A percentile compares a stretch with the other conserved stretches of the same genome.
Conservation (phyloP, 176 grass and related monocot genomes). For the Luzula sylvatica region DNA sequence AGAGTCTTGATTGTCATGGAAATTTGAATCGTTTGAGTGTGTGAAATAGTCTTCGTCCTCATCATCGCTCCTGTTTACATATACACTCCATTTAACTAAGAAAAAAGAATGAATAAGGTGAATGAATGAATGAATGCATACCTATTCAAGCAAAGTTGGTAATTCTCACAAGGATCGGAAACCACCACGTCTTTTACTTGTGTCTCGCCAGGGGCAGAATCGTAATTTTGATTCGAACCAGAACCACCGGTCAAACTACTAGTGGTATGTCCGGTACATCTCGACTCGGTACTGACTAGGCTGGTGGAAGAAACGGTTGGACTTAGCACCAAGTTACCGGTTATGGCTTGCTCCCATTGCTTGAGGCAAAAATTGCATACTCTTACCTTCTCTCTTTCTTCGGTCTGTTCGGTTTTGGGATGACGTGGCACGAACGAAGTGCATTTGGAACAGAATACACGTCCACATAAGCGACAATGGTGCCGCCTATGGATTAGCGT, state of each 20-base stretch:
- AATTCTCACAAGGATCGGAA: slow-evolving; percentile 32
- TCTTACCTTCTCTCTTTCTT: slow-evolving; percentile 62
- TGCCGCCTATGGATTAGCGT: slow-evolving; percentile 83
- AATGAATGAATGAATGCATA: slow-evolving; percentile 18
- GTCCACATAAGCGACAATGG: slow-evolving; percentile 87
- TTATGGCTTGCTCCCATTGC: slow-evolving; percentile 51
- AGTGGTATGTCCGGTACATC: slow-evolving; percentile 30
- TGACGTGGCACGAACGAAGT: slow-evolving; percentile 50
- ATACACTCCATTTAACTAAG: too few relatives aligned
- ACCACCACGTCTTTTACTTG: slow-evolving; percentile 22
- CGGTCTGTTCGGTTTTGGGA: slow-evolving; percentile 30
- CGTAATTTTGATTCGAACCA: slow-evolving; percentile 25
- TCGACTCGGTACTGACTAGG: slow-evolving; percentile 50
- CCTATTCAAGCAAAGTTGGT: slow-evolving; percentile 73
- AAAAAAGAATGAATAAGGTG: slow-evolving; percentile 10
- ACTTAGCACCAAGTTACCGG: slow-evolving; percentile 37
- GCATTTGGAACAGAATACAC: slow-evolving; percentile 90
- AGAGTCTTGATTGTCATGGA: slow-evolving; percentile 25
- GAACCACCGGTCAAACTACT: slow-evolving; percentile 36
- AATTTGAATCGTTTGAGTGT: slow-evolving; percentile 26
- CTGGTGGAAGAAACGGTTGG: slow-evolving; percentile 45
- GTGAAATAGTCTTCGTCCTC: slow-evolving; percentile 69
- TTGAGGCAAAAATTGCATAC: slow-evolving; percentile 85
- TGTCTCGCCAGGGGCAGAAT: slow-evolving; percentile 19
- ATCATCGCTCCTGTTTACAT: slow-evolving; percentile 75